Conservation (phyloP, 1,284 basidiomycete genomes). For the Pulveroboletus ridleyi region DNA sequence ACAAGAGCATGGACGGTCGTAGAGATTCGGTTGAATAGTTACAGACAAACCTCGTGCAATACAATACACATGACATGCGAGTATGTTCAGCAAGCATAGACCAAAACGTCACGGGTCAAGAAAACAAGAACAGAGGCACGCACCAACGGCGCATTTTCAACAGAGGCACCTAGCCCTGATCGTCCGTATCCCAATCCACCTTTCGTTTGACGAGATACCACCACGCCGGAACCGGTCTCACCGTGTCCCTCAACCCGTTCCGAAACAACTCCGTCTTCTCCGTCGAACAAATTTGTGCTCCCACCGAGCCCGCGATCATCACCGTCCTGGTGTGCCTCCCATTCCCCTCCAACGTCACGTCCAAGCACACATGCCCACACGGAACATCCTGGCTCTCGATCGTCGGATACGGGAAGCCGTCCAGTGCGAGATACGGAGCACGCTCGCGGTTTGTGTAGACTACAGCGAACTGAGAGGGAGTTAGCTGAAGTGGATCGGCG, state of each 20-base stretch:
- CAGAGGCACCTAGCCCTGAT: too few relatives aligned
- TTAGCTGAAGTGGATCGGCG: slow-evolving; percentile 36
- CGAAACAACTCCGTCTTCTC: slow-evolving; percentile 38
- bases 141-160: too few relatives aligned
- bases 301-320: slow-evolving; percentile 50
- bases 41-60: too few relatives aligned
- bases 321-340: slow-evolving; percentile 36
- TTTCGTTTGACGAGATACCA: slow-evolving; percentile 35
- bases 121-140: too few relatives aligned
- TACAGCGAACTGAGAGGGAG: slow-evolving; percentile 34
- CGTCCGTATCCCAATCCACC: neutral
- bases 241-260: slow-evolving; percentile 39
- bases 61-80: too few relatives aligned
- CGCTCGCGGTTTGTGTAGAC: slow-evolving; percentile 38
- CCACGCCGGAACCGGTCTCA: slow-evolving; percentile 40
- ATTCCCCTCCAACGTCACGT: slow-evolving; percentile 47
- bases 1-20: too few relatives aligned
- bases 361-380: slow-evolving; percentile 43
- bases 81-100: too few relatives aligned
- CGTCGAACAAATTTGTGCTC: slow-evolving; percentile 40
- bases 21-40: too few relatives aligned
- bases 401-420: slow-evolving; percentile 43
- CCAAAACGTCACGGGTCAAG: too few relatives aligned
- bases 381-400: slow-evolving; percentile 42
- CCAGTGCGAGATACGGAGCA: slow-evolving; percentile 38